These are phyloP conservation scores for Zoysia pacifica DNA, from an alignment of 176 grass and related monocot genomes.

Conservation along the genomic window DNA sequence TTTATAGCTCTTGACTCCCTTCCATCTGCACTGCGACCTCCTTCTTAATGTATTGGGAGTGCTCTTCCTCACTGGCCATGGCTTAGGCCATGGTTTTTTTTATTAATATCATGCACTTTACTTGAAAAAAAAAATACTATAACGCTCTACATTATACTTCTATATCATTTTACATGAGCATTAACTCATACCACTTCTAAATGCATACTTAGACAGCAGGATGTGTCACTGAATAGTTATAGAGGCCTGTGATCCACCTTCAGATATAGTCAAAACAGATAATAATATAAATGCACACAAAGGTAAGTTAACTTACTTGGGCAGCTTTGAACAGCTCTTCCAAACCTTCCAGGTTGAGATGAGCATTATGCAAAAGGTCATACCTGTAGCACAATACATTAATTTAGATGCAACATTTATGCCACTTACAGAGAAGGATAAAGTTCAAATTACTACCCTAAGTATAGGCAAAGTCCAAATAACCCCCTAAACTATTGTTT, in stretches of 20 bases:
- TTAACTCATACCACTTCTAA: not conserved
- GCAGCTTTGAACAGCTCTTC: conserved; percentile 91
- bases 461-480: too few species aligned
- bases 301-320: conserved; percentile 63
- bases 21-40: not conserved
- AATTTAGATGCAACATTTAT: conserved; percentile 28
- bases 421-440: not conserved
- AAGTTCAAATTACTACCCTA: too few species aligned
- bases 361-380: conserved; percentile 92
- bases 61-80: too few species aligned
- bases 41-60: not conserved
- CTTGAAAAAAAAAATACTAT: not conserved
- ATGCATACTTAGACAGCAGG: not conserved
- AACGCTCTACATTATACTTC: not conserved
- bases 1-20: too few species aligned
- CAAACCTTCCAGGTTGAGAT: conserved; percentile 95
- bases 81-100: too few species aligned
- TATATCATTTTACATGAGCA: conserved; percentile 1
- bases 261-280: conserved; percentile 10
- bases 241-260: not conserved
- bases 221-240: not conserved
- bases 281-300: conserved; percentile 15
- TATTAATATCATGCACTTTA: not conserved
- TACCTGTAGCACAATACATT: conserved; percentile 66
- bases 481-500: too few species aligned